These are phyloP conservation scores for Clitopilus hobsonii DNA, from an alignment of 768 basidiomycete genomes.

Conservation along the genomic window DNA sequence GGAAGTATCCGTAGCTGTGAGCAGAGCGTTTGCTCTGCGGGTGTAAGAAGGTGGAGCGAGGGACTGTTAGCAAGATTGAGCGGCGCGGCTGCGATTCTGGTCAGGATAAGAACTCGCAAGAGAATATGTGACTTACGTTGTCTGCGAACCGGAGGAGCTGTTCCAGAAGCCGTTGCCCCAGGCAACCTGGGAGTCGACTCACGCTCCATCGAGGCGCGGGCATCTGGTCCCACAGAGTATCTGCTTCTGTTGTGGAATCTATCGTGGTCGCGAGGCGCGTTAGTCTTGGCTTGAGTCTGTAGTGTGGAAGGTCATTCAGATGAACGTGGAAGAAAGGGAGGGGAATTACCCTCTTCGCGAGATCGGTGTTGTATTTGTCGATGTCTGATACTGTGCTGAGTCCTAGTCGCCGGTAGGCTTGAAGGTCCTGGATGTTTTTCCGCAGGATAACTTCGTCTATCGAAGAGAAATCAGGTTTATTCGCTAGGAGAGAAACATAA, in stretches of 20 bases:
- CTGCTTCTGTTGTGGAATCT: slow-evolving; percentile 50
- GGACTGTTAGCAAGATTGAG: slow-evolving; percentile 90
- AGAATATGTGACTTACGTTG: slow-evolving; percentile 34
- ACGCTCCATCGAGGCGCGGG: slow-evolving; percentile 52
- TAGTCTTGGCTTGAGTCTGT: slow-evolving; percentile 62
- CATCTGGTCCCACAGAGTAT: slow-evolving; percentile 51
- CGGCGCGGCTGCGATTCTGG: slow-evolving; percentile 39
- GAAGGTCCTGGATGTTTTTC: slow-evolving; percentile 86
- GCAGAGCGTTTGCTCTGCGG: slow-evolving; percentile 84
- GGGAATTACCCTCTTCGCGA: slow-evolving; percentile 64
- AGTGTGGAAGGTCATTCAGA: neutral
- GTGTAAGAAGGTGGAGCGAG: slow-evolving; percentile 84
- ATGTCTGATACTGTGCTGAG: slow-evolving; percentile 83
- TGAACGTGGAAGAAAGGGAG: neutral
- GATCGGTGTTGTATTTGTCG: slow-evolving; percentile 80
- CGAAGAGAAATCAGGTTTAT: slow-evolving; percentile 1
- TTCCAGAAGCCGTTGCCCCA: slow-evolving; percentile 26
- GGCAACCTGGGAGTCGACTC: slow-evolving; percentile 53
- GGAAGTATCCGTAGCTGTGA: slow-evolving; percentile 88
- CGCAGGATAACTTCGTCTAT: slow-evolving; percentile 85
- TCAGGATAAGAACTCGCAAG: slow-evolving; percentile 1
- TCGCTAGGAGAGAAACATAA: neutral
- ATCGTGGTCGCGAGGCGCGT: slow-evolving; percentile 52
- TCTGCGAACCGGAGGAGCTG: slow-evolving; percentile 35
- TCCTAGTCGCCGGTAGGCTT: slow-evolving; percentile 85